These are phyloP conservation scores for Zizania palustris DNA, from an alignment of 202 grass and related monocot species.

Conservation along the genomic window DNA sequence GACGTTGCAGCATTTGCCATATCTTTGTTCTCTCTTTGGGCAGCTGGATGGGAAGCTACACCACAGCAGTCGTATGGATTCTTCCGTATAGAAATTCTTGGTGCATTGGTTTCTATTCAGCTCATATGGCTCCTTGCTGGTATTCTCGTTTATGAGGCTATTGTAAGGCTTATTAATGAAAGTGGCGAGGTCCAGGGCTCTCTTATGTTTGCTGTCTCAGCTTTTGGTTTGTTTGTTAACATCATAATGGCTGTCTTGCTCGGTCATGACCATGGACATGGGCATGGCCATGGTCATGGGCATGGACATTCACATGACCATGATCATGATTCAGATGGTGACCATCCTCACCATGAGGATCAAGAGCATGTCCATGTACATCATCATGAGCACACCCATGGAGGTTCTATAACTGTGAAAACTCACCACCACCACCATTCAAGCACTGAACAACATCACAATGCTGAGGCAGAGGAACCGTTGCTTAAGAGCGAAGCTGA, in stretches of 20 bases:
- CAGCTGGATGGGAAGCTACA: constrained; percentile 94
- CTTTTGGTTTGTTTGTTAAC: constrained; percentile 95
- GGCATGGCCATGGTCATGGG: constrained; percentile 52
- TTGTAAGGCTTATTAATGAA: constrained; percentile 74
- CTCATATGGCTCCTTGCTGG: constrained; percentile 95
- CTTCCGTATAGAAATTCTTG: constrained; percentile 91
- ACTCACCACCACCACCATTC: constrained; percentile 59
- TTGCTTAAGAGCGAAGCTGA: constrained; percentile 57
- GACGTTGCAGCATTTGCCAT: constrained; percentile 98
- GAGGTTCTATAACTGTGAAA: constrained; percentile 50
- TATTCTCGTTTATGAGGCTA: constrained; percentile 92
- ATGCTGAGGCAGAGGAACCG: constrained; percentile 46
- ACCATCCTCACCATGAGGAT: constrained; percentile 39
- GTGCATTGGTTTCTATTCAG: constrained; percentile 92
- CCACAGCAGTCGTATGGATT: constrained; percentile 91
- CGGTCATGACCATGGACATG: constrained; percentile 85
- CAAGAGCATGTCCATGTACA: constrained; percentile 49
- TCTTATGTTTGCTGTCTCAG: constrained; percentile 90
- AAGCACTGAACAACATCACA: constrained; percentile 34
- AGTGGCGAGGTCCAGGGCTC: constrained; percentile 74
- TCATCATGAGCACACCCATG: constrained; percentile 42
- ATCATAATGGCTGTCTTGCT: constrained; percentile 96
- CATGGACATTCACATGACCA: constrained; percentile 54
- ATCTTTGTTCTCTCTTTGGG: constrained; percentile 93
- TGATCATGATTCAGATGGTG: constrained; percentile 28